phyloP scores from a whole-genome alignment of 371 early-diverging fungal species.

The Syncephalastrum contaminatum region DNA sequence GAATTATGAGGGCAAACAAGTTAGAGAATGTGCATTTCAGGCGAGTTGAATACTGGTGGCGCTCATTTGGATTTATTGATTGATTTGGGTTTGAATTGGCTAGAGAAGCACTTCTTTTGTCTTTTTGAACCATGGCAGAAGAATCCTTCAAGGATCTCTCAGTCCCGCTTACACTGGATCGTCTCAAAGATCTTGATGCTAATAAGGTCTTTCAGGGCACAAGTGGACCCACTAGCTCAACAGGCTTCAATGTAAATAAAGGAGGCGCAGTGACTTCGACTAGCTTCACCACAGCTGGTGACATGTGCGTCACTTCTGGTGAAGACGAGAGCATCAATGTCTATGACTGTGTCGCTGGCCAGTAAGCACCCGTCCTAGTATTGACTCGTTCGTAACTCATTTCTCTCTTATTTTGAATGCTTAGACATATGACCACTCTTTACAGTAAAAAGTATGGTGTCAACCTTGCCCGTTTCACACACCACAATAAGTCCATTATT shows the following conservation, averaged over 20 bases:
- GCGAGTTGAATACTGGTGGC: too few relatives aligned
- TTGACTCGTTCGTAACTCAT: too few relatives aligned
- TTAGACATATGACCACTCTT: slow-evolving; percentile 56
- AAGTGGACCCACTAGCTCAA: slow-evolving; percentile 23
- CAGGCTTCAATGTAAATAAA: too few relatives aligned
- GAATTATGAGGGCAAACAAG: too few relatives aligned
- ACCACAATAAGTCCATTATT: slow-evolving; percentile 70
- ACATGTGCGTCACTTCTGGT: slow-evolving; percentile 68
- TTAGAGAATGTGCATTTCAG: too few relatives aligned
- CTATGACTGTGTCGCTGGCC: slow-evolving; percentile 73
- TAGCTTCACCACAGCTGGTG: slow-evolving; percentile 71
- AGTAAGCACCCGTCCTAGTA: slow-evolving; percentile 40
- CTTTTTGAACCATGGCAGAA: neutral
- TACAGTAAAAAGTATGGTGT: slow-evolving; percentile 88
- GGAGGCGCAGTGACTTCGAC: slow-evolving; percentile 38
- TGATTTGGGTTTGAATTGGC: too few relatives aligned
- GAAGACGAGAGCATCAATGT: slow-evolving; percentile 76
- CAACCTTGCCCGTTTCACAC: slow-evolving; percentile 82
- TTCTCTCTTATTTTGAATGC: neutral
- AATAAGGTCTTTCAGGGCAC: slow-evolving; percentile 72
- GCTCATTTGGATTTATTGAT: too few relatives aligned
- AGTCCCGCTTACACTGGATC: slow-evolving; percentile 18
- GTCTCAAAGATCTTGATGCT: slow-evolving; percentile 37
- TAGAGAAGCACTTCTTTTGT: neutral
- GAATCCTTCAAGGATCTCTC: too few relatives aligned